Base-by-base conservation (phyloP, 1,284 basidiomycete genomes). In the Ustilago trichophora region DNA sequence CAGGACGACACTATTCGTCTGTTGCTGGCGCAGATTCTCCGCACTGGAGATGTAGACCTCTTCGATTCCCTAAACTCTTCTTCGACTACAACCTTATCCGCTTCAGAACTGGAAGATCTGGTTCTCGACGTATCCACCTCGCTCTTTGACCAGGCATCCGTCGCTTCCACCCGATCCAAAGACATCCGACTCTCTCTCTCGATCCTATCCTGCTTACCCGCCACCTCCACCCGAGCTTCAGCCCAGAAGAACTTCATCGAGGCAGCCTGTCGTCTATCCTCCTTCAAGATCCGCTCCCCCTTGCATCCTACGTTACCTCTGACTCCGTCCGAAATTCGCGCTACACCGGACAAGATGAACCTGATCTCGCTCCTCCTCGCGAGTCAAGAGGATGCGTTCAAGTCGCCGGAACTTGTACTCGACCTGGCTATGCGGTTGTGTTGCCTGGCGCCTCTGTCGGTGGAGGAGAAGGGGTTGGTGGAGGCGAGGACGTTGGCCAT, bases 191-290 rank as follows among this genome's bases (percentile, higher is more conserved):
- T 64, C 1, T 54, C 68, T 7, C 33, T 52, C 11, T 55, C 67
- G 6, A 31, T 67, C 13, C 63, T 67, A 3, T 46, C 48, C 3
- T 46, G 53, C 2, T 44, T 62, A 0, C 43, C 63, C 2, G 15
- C 37, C 4, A 34, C 26, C 3, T 43, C 51, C 1, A 1, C 35
- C 0, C 40, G 49, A 0, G 46, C 54, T 0, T 29, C 29, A 15
- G n/a, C 21, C 6, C 62, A 71, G 34, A 43, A 31, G 10, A 40
- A 65, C 1, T 73, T 73, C 13, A 68, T 73, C 29, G 63, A 73
- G 16, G 63, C 68, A 4, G 38, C 47, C 6, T 73, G 68, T n/a
- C 55, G 72, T 4, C 27, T 73, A 16, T 57, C 51, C n/a, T 45
- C 59, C 33, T 73, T 68, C 59, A 53, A 58, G 32, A 44, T 72